Percentiles rank a stretch among this genome's conserved stretches.
phyloP scores from a whole-genome alignment of 169 alveolate genomes.

The Plasmodium vivax region DNA sequence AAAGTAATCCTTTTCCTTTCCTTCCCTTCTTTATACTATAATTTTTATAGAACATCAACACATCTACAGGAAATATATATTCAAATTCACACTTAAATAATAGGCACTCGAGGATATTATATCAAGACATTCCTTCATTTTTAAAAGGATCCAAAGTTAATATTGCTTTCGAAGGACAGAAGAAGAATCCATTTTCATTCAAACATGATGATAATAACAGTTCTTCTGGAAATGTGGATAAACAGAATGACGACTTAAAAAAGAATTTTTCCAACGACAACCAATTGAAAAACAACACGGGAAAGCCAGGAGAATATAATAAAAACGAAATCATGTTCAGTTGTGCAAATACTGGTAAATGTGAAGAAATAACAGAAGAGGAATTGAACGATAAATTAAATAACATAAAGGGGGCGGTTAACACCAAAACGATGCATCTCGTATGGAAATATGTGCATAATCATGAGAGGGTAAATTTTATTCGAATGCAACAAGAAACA shows the following conservation, averaged over 20 bases:
- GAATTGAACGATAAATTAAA: conserved; percentile 16
- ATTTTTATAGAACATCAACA: not conserved
- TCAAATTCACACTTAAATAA: not conserved
- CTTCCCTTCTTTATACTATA: not conserved
- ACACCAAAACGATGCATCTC: conserved; percentile 3
- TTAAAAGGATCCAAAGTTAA: not conserved
- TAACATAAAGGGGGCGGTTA: conserved; percentile 24
- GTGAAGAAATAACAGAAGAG: conserved; percentile 14
- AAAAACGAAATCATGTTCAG: conserved; percentile 13
- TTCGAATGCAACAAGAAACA: conserved; percentile 9
- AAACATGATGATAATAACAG: not conserved
- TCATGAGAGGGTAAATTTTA: not conserved
- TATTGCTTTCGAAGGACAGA: not conserved
- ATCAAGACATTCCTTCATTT: not conserved
- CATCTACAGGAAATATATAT: not conserved
- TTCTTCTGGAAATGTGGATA: not conserved
- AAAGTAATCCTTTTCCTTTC: not conserved
- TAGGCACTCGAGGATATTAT: conserved; percentile 23
- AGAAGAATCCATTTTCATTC: not conserved
- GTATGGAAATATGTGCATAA: conserved; percentile 13
- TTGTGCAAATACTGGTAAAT: not conserved
- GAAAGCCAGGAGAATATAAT: not conserved
- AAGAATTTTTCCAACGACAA: not conserved
- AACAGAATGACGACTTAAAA: not conserved
- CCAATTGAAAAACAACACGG: not conserved